Base-by-base conservation (phyloP, 805 yeast genomes). In the Blastobotrys terrestris region DNA sequence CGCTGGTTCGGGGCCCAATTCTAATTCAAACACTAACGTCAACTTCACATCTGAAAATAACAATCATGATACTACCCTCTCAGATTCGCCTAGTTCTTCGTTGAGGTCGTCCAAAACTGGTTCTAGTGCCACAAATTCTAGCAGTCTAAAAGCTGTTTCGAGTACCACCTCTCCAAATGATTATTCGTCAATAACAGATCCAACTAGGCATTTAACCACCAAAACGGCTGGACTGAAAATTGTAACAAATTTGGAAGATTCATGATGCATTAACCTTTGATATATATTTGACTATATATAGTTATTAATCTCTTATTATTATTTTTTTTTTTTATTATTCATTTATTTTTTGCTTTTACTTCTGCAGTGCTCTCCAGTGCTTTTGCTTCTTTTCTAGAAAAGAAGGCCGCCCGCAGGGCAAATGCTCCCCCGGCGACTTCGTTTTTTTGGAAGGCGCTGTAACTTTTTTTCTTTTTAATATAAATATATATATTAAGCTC, bases 161-260 rank as follows among this genome's bases (percentile, higher is more conserved):
- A 26, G 52, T 14, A 40, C 54, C 11, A 20, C 46, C 22, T 18
- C 21, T 7, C 44, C 48, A 14, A 51, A 39, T 39, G 50, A 43
- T 31, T 18, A 22, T 31, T 18, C 31, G 49, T n/a, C n/a, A 31
- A n/a, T 35, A 16, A 18, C 26, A 44, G 42, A 44, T 16, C 61
- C 56, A 18, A 16, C 57, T 21, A 40, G 58, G 8, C 60, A 58
- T 41, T 35, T 60, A 42, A 54, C 61, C 4, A 51, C 57, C 39
- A 60, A 60, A 47, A 60, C 63, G 2, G 61, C 62, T 7, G 61
- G 61, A 2, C 50, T 60, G 20, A 57, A 56, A 43, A 49, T 60
- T 14, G 57, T 54, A 20, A 60, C 63, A 3, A 57, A 60, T 39
- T 40, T 60, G 26, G 58, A 53, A 42, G 53, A 56, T 18, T 31